Conservation (phyloP, 1,284 basidiomycete species). For the Moesziomyces sp. region DNA sequence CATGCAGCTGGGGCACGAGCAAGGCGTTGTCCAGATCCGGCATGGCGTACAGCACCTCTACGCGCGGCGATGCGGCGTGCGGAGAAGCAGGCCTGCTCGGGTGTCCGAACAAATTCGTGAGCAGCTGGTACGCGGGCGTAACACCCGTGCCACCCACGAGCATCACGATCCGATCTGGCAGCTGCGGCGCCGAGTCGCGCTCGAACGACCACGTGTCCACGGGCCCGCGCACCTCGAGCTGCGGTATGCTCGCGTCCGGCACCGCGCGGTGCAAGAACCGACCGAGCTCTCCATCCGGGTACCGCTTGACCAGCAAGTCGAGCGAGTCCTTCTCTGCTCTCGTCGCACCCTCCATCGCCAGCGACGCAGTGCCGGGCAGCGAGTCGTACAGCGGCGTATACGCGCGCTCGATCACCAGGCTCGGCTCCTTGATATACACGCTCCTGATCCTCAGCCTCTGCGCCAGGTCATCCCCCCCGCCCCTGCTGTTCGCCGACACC, state of each 20-base stretch:
- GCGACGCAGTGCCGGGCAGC: slow-evolving; percentile 18
- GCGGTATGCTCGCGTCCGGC: slow-evolving; percentile 11
- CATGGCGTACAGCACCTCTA: slow-evolving; percentile 46
- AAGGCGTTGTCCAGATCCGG: slow-evolving; percentile 18
- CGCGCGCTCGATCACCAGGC: slow-evolving; percentile 52
- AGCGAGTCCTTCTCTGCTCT: slow-evolving; percentile 9
- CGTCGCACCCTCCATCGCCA: not conserved
- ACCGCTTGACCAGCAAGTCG: slow-evolving; percentile 49
- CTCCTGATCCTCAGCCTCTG: slow-evolving; percentile 29
- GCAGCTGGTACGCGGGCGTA: slow-evolving; percentile 53
- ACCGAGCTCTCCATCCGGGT: slow-evolving; percentile 52
- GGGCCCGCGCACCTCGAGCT: slow-evolving; percentile 49
- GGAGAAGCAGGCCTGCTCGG: not conserved
- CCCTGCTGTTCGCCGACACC: not conserved
- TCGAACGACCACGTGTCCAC: slow-evolving; percentile 48
- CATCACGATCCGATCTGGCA: slow-evolving; percentile 38
- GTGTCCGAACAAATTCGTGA: slow-evolving; percentile 37
- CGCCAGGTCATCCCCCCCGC: not conserved
- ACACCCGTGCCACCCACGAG: slow-evolving; percentile 54
- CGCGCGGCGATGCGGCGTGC: slow-evolving; percentile 4
- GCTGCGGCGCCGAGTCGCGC: slow-evolving; percentile 4
- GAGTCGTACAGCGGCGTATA: slow-evolving; percentile 56
- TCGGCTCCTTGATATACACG: slow-evolving; percentile 51
- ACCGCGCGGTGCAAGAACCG: slow-evolving; percentile 37
- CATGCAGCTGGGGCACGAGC: slow-evolving; percentile 41